These are phyloP conservation scores for Candida pseudocylindracea DNA, from an alignment of 1,139 yeast genomes.

Conservation along the genomic window DNA sequence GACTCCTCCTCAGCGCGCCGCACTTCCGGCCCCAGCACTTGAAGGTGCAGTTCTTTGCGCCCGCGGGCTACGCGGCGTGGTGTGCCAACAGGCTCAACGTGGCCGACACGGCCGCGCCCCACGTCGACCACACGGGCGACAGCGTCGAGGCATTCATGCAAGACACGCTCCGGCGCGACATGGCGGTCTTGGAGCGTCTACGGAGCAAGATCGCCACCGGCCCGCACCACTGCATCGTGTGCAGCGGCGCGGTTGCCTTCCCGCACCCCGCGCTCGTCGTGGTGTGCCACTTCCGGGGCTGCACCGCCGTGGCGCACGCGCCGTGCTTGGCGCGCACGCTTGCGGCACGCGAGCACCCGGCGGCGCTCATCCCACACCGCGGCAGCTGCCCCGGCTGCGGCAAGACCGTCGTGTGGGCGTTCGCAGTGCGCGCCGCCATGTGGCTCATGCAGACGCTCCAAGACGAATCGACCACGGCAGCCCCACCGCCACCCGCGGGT, in stretches of 20 bases:
- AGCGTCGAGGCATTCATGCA: too few species aligned
- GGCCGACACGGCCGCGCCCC: not conserved
- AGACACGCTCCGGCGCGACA: too few species aligned
- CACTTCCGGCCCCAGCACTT: slow-evolving; percentile 21
- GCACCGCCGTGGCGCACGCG: slow-evolving; percentile 1
- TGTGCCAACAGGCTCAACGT: slow-evolving; percentile 9
- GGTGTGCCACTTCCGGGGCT: too few species aligned
- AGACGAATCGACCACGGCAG: slow-evolving; percentile 21
- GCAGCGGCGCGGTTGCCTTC: too few species aligned
- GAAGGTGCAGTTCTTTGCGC: slow-evolving; percentile 15
- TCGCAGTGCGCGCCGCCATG: slow-evolving; percentile 9
- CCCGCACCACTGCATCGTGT: too few species aligned
- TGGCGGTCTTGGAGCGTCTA: too few species aligned
- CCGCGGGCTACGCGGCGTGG: slow-evolving; percentile 9
- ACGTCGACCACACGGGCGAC: too few species aligned
- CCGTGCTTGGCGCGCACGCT: slow-evolving; percentile 1
- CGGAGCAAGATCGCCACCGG: too few species aligned
- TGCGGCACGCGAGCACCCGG: slow-evolving; percentile 1
- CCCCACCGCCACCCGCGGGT: slow-evolving; percentile 28
- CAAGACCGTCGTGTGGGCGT: slow-evolving; percentile 4
- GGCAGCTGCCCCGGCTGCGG: slow-evolving; percentile 2
- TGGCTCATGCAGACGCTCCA: slow-evolving; percentile 1
- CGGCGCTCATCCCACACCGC: slow-evolving; percentile 2
- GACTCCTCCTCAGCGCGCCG: slow-evolving; percentile 16
- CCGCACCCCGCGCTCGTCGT: too few species aligned